phyloP scores from a whole-genome alignment of 768 basidiomycete genomes.

The Tricholomella constricta region DNA sequence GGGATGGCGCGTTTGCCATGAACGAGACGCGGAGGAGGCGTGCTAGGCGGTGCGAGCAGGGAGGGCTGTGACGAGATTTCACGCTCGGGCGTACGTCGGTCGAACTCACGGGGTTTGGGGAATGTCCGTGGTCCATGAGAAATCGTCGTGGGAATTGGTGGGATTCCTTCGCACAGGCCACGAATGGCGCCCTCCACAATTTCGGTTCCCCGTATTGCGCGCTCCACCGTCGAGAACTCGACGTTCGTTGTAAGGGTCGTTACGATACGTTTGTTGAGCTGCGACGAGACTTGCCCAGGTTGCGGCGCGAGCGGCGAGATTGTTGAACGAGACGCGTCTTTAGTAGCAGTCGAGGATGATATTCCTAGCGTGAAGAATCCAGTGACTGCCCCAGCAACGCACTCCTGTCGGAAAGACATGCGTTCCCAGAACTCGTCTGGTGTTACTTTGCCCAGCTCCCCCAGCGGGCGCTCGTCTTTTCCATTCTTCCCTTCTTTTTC shows the following conservation, averaged over 20 bases:
- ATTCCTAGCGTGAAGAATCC: slow-evolving; percentile 84
- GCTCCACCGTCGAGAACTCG: slow-evolving; percentile 73
- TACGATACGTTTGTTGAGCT: slow-evolving; percentile 71
- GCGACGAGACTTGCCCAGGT: slow-evolving; percentile 62
- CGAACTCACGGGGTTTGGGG: slow-evolving; percentile 21
- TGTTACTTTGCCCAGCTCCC: slow-evolving; percentile 59
- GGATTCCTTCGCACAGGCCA: slow-evolving; percentile 70
- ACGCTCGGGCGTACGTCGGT: slow-evolving; percentile 45
- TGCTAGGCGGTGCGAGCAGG: slow-evolving; percentile 48
- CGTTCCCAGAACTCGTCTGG: slow-evolving; percentile 95
- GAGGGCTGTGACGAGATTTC: slow-evolving; percentile 18
- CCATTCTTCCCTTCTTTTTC: slow-evolving; percentile 25
- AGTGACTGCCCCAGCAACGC: slow-evolving; percentile 85
- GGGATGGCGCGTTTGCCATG: slow-evolving; percentile 29
- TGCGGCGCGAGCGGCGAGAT: slow-evolving; percentile 51
- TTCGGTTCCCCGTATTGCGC: slow-evolving; percentile 68
- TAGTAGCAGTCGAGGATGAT: slow-evolving; percentile 19
- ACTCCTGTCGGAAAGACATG: slow-evolving; percentile 96
- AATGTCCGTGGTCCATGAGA: slow-evolving; percentile 17
- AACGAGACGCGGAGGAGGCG: slow-evolving; percentile 46
- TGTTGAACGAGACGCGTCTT: slow-evolving; percentile 21
- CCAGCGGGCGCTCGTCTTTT: slow-evolving; percentile 42
- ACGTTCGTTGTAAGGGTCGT: slow-evolving; percentile 68
- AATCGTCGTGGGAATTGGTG: slow-evolving; percentile 24
- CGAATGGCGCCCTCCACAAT: slow-evolving; percentile 68